A percentile compares a stretch with the other conserved stretches of the same genome.
phyloP scores from a whole-genome alignment of 1,284 basidiomycete genomes.

The Pisolithus thermaeus region DNA sequence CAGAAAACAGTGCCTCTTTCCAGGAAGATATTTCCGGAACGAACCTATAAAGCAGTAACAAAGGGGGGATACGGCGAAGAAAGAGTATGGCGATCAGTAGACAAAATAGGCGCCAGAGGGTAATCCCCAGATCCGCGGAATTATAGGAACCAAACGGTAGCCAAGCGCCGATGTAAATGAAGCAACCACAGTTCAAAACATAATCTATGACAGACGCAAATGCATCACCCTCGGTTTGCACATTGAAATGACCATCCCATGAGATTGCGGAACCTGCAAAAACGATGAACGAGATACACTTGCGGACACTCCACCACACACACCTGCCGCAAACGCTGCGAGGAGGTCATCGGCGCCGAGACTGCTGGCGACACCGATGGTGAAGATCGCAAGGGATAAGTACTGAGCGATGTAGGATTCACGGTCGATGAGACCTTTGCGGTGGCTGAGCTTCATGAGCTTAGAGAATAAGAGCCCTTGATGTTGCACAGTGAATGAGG shows the following conservation, averaged over 20 bases:
- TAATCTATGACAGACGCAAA: constrained; percentile 90
- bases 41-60: constrained; percentile 72
- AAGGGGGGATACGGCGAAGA: constrained; percentile 71
- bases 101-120: constrained; percentile 67
- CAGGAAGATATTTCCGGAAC: constrained; percentile 81
- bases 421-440: constrained; percentile 76
- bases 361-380: constrained; percentile 71
- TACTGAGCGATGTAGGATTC: constrained; percentile 93
- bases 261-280: constrained; percentile 76
- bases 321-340: constrained; percentile 88
- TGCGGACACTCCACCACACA: background rate
- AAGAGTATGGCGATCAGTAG: constrained; percentile 64
- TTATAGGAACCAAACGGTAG: constrained; percentile 74
- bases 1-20: constrained; percentile 78
- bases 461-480: constrained; percentile 68
- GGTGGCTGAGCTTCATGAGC: constrained; percentile 79
- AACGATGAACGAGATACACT: background rate
- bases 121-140: constrained; percentile 56
- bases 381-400: constrained; percentile 77
- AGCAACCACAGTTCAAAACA: constrained; percentile 79
- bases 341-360: constrained; percentile 87
- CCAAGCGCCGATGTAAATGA: constrained; percentile 90
- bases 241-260: constrained; percentile 92
- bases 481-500: background rate
- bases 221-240: constrained; percentile 75